These are phyloP conservation scores for Xerophyta viscosa DNA, from an alignment of 106 monocot species.

Conservation along the genomic window DNA sequence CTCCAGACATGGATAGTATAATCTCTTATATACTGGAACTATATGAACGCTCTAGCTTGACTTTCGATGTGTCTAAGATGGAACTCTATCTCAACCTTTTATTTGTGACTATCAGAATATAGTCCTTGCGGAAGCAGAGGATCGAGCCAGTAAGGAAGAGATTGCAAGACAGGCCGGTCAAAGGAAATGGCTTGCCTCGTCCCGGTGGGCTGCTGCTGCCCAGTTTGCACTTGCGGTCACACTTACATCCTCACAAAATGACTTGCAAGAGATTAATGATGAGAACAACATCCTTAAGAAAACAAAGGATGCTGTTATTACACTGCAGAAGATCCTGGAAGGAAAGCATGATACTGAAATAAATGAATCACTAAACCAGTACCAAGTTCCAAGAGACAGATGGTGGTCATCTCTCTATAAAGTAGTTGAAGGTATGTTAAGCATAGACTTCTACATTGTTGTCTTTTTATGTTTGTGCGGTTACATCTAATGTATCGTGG, in stretches of 20 bases:
- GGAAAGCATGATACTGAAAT: slow-evolving; percentile 71
- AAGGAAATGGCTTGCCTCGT: slow-evolving; percentile 72
- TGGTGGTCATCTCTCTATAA: slow-evolving; percentile 99
- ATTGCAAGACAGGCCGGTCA: slow-evolving; percentile 28
- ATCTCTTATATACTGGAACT: too few relatives aligned
- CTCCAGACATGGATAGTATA: too few relatives aligned
- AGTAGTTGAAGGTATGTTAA: slow-evolving; percentile 75
- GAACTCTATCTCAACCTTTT: slow-evolving; percentile 2
- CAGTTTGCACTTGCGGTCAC: slow-evolving; percentile 81
- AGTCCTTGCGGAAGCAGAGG: slow-evolving; percentile 37
- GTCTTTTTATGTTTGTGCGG: too few relatives aligned
- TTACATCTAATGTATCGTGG: too few relatives aligned
- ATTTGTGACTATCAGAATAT: slow-evolving; percentile 37
- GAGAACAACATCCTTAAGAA: slow-evolving; percentile 65
- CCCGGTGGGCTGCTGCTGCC: slow-evolving; percentile 87
- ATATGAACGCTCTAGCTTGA: too few relatives aligned
- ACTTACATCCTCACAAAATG: slow-evolving; percentile 74
- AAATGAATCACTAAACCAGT: slow-evolving; percentile 49
- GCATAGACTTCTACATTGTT: not conserved
- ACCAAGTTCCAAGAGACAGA: slow-evolving; percentile 60
- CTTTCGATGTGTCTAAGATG: too few relatives aligned
- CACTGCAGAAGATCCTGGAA: slow-evolving; percentile 81
- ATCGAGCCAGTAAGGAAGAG: slow-evolving; percentile 38
- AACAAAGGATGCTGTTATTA: slow-evolving; percentile 94
- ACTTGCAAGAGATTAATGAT: slow-evolving; percentile 56